These are phyloP conservation scores for Penicillium parvum DNA, from an alignment of 495 filamentous ascomycete species.

Conservation along the genomic window DNA sequence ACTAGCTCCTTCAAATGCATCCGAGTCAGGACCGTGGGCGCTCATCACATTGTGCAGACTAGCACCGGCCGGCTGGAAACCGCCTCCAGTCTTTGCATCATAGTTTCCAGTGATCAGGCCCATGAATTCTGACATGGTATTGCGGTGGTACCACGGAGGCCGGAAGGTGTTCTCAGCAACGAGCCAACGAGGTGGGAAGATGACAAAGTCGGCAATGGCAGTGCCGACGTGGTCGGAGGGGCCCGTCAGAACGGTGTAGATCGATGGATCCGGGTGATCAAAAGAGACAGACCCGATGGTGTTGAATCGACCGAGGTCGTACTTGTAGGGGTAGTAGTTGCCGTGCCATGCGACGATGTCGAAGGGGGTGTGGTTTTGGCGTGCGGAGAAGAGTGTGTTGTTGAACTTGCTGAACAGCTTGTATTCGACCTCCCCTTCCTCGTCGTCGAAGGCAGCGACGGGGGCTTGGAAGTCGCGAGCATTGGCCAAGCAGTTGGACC, in stretches of 20 bases:
- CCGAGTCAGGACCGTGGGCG: constrained; percentile 57
- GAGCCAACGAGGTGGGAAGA: constrained; percentile 79
- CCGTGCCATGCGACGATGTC: constrained; percentile 82
- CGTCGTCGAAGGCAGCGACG: constrained; percentile 68
- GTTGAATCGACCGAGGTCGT: constrained; percentile 78
- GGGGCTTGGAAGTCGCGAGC: constrained; percentile 85
- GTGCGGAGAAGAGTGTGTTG: constrained; percentile 69
- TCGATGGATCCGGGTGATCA: constrained; percentile 79
- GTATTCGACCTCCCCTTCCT: constrained; percentile 44
- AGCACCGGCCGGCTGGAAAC: constrained; percentile 60
- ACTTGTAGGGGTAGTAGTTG: constrained; percentile 80
- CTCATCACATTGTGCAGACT: constrained; percentile 61
- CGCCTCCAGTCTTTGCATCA: constrained; percentile 59
- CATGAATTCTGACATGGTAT: constrained; percentile 68
- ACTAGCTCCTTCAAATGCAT: constrained; percentile 54
- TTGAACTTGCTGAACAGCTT: constrained; percentile 73
- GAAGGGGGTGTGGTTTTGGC: constrained; percentile 71
- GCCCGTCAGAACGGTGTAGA: constrained; percentile 77
- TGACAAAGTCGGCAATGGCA: constrained; percentile 76
- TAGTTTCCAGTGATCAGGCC: constrained; percentile 60
- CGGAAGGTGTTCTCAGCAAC: constrained; percentile 75
- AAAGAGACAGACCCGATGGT: constrained; percentile 67
- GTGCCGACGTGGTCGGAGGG: constrained; percentile 68
- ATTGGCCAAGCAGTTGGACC: constrained; percentile 83
- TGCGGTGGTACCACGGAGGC: constrained; percentile 80